These are phyloP conservation scores for Thelonectria discophora DNA, from an alignment of 2,329 filamentous ascomycete species.

Conservation along the genomic window DNA sequence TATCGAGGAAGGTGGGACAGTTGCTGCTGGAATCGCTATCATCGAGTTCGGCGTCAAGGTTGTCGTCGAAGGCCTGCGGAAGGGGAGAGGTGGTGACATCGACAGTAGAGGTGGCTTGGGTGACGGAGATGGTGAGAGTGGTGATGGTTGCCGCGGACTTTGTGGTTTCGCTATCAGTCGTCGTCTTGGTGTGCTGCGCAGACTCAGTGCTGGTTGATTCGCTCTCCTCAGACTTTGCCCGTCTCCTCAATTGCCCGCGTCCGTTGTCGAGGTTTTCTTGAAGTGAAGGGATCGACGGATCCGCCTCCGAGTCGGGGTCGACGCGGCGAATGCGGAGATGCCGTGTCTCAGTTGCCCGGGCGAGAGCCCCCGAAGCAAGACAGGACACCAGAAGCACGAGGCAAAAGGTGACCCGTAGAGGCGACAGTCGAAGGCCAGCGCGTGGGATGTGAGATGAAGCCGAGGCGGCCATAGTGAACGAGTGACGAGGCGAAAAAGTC, in stretches of 20 bases:
- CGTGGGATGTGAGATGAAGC: conserved; percentile 13
- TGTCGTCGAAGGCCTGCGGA: conserved; percentile 69
- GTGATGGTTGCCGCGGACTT: conserved; percentile 16
- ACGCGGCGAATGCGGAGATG: conserved; percentile 8
- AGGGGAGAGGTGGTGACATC: conserved; percentile 59
- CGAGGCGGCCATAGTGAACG: conserved; percentile 31
- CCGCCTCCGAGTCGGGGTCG: not conserved
- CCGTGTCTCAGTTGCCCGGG: conserved; percentile 30
- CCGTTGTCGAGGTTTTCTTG: not conserved
- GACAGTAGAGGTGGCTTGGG: conserved; percentile 33
- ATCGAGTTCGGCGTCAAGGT: conserved; percentile 68
- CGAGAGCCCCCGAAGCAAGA: conserved; percentile 34
- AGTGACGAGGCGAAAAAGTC: conserved; percentile 31
- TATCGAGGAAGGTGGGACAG: conserved; percentile 74
- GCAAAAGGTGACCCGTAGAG: conserved; percentile 27
- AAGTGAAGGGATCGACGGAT: not conserved
- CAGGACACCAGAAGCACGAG: conserved; percentile 36
- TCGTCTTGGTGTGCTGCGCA: conserved; percentile 25
- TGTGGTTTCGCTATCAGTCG: conserved; percentile 29
- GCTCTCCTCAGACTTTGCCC: conserved; percentile 26
- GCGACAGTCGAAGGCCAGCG: conserved; percentile 18
- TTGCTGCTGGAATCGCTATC: conserved; percentile 54
- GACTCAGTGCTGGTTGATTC: conserved; percentile 11
- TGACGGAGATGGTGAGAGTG: conserved; percentile 37
- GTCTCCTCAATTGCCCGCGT: conserved; percentile 18